Evolutionary conservation across 805 yeast genomes (phyloP).

Genomic region (Starmerella potacharoeniae): DNA sequence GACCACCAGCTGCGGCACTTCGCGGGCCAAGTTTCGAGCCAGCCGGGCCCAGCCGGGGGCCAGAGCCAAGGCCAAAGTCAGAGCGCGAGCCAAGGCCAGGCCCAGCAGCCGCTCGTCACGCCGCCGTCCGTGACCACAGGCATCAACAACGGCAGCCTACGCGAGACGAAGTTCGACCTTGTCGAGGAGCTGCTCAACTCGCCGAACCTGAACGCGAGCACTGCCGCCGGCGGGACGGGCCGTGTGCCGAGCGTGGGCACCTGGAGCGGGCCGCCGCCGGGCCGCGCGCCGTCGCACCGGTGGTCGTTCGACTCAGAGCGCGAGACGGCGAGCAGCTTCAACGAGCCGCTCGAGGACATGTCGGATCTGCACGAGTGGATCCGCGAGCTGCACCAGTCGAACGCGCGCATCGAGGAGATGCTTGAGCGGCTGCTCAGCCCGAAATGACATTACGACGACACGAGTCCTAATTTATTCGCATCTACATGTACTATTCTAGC

Average conservation of each 20-base stretch:
- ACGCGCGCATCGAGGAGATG: conserved; percentile 15
- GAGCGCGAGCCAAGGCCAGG: background rate
- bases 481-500: no score
- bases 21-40: background rate
- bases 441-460: background rate
- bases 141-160: conserved; percentile 5
- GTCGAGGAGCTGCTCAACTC: conserved; percentile 14
- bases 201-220: background rate
- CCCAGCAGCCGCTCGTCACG: background rate
- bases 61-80: background rate
- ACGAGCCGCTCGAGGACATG: conserved; percentile 6
- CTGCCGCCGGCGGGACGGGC: background rate
- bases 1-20: background rate
- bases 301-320: conserved; percentile 14
- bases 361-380: conserved; percentile 11
- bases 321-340: conserved; percentile 3
- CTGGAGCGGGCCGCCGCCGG: background rate
- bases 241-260: conserved; percentile 1
- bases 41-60: background rate
- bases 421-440: conserved; percentile 5
- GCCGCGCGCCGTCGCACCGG: background rate
- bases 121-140: background rate
- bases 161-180: conserved; percentile 14
- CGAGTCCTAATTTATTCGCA: no score
- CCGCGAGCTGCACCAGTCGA: conserved; percentile 13